A percentile compares a stretch with the other conserved stretches of the same genome.
These are phyloP conservation scores for Aspergillus leporis DNA, from an alignment of 495 filamentous ascomycete genomes.

Conservation along the genomic window DNA sequence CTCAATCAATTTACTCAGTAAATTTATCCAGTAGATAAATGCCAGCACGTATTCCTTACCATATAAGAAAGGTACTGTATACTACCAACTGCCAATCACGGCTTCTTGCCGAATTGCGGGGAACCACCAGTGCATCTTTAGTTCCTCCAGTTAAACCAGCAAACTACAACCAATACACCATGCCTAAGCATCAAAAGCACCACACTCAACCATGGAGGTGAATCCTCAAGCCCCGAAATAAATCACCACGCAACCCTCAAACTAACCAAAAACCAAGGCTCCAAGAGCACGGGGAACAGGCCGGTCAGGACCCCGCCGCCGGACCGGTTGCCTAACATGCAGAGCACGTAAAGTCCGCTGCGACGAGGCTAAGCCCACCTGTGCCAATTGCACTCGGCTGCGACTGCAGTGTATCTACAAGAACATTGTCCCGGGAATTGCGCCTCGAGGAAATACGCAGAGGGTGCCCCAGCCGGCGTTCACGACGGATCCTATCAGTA, in stretches of 20 bases:
- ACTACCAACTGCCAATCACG: slow-evolving; percentile 9
- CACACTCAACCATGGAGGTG: neutral
- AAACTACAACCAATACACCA: neutral
- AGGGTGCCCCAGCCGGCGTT: slow-evolving; percentile 12
- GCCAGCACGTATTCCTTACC: no score
- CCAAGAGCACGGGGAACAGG: slow-evolving; percentile 38
- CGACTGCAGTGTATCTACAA: slow-evolving; percentile 38
- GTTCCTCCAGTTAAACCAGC: neutral
- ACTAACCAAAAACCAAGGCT: slow-evolving; percentile 15
- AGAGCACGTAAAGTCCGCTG: slow-evolving; percentile 49
- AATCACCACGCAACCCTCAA: neutral
- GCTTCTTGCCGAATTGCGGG: slow-evolving; percentile 10
- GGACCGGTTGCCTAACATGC: slow-evolving; percentile 48
- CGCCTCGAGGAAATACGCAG: slow-evolving; percentile 11
- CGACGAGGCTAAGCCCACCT: slow-evolving; percentile 41
- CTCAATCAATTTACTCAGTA: neutral
- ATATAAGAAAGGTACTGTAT: neutral
- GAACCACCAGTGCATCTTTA: slow-evolving; percentile 2
- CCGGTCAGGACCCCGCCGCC: slow-evolving; percentile 42
- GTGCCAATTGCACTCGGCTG: slow-evolving; percentile 41
- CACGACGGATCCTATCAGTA: slow-evolving; percentile 20
- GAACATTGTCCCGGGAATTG: slow-evolving; percentile 22
- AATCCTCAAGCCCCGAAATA: neutral
- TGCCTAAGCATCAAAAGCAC: neutral
- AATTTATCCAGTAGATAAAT: no score